Base-by-base conservation (phyloP, 2,329 filamentous ascomycete species). In the Dryadomyces sulphureus region DNA sequence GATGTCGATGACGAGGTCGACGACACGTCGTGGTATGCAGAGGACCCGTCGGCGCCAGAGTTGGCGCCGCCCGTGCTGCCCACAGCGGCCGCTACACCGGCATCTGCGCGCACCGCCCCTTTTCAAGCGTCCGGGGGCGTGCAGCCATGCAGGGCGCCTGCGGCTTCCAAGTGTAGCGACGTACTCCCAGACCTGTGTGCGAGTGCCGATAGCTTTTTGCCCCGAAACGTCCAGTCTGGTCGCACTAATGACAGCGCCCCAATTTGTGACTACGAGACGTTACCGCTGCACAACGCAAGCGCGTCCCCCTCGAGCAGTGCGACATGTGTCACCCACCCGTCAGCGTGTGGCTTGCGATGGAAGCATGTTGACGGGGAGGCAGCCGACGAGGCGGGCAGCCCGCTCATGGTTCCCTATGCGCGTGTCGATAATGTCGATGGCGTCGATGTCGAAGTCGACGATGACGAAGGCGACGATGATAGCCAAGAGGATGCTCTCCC, bases 401-500 rank as follows among this genome's bases (percentile, higher is more conserved):
- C 17, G 34, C 34, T 17, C 16, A 36, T 36, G 34, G 17, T 36
- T 19, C 34, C 34, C 17, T 36, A 36, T 16, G 34, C n/a, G 34
- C 16, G 17, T 8, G 16, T n/a, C 16, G 34, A 36, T n/a, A 7
- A 12, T 11, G 25, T 9, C 24, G 53, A 56, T 30, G 47, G 53
- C 24, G 50, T 43, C 20, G 47, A 54, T 24, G 50, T 43, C 20
- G 47, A 49, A 9, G 32, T 25, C 14, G 22, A 27, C 19, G 41
- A 41, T 12, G 39, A 41, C 17, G 40, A n/a, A 27, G 47, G 53
- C 48, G 52, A 58, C 38, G 48, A 50, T 30, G 41, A 52, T 43
- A n/a, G 3, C n/a, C 34, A 36, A 32, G 54, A 59, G 32, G 53
- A 57, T 53, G 65, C 70, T 56, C 70, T 69, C 62, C 45, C 56